Evolutionary conservation across 768 basidiomycete species (phyloP).

Genomic region (Dendrothele bispora): DNA sequence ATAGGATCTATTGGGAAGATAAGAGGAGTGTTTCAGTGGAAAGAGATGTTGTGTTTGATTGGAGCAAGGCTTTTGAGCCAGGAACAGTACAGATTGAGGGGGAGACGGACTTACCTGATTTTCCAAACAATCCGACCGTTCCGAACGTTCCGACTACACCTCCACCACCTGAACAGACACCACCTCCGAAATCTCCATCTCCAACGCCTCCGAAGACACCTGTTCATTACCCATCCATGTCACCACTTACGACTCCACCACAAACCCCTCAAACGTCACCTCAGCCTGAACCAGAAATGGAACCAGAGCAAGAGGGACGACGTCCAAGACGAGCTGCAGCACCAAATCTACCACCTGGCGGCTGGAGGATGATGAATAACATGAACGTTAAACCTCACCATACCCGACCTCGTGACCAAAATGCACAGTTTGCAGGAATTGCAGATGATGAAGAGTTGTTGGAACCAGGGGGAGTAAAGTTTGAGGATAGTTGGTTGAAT

Average conservation of each 20-base stretch:
- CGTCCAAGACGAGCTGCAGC: not conserved
- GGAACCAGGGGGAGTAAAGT: constrained; percentile 1
- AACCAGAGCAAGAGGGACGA: not conserved
- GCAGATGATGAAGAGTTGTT: not conserved
- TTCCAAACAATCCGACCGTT: too few species aligned
- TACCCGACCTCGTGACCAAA: not conserved
- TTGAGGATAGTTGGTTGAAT: not conserved
- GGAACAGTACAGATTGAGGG: too few species aligned
- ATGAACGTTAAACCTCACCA: not conserved
- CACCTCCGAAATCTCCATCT: too few species aligned
- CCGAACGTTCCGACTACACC: too few species aligned
- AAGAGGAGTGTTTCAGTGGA: constrained; percentile 24
- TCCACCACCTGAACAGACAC: too few species aligned
- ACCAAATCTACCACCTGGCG: not conserved
- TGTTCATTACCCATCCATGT: too few species aligned
- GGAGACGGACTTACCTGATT: too few species aligned
- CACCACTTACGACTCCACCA: too few species aligned
- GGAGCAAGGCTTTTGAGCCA: too few species aligned
- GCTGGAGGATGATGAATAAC: not conserved
- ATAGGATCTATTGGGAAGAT: constrained; percentile 27
- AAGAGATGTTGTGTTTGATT: constrained; percentile 16
- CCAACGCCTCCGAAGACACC: too few species aligned
- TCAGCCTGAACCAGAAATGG: not conserved
- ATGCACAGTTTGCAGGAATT: not conserved
- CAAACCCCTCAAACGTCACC: not conserved